phyloP scores from a whole-genome alignment of 1,139 yeast species.

The Arxiozyma heterogenica region DNA sequence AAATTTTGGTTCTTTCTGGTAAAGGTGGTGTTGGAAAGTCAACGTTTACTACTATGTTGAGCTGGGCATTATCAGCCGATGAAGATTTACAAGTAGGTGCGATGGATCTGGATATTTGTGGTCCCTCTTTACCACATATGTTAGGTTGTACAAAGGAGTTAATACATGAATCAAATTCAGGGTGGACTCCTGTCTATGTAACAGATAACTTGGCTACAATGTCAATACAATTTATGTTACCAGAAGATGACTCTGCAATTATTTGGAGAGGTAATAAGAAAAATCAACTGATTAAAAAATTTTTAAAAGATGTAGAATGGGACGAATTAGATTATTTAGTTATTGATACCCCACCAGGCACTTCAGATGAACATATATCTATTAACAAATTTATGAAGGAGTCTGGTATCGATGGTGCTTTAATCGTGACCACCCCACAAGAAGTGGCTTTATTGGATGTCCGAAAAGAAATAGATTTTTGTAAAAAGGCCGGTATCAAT shows the following conservation, averaged over 20 bases:
- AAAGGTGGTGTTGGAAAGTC: slow-evolving; percentile 99
- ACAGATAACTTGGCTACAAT: slow-evolving; percentile 91
- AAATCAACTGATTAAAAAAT: slow-evolving; percentile 86
- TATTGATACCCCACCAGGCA: slow-evolving; percentile 97
- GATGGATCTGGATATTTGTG: slow-evolving; percentile 95
- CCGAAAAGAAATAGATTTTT: slow-evolving; percentile 90
- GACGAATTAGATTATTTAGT: slow-evolving; percentile 70
- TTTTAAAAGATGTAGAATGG: slow-evolving; percentile 94
- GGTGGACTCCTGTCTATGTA: slow-evolving; percentile 96
- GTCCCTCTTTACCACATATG: slow-evolving; percentile 94
- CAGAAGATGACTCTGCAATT: slow-evolving; percentile 86
- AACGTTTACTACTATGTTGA: slow-evolving; percentile 86
- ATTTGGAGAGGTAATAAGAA: slow-evolving; percentile 97
- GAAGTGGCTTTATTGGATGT: slow-evolving; percentile 94
- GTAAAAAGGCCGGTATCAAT: slow-evolving; percentile 79
- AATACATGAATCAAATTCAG: slow-evolving; percentile 80
- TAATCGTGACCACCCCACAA: slow-evolving; percentile 94
- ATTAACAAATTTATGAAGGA: slow-evolving; percentile 83
- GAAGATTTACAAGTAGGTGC: slow-evolving; percentile 84
- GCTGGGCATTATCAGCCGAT: slow-evolving; percentile 94
- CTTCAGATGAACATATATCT: slow-evolving; percentile 92
- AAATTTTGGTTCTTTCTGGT: slow-evolving; percentile 79
- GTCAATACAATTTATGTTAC: slow-evolving; percentile 94
- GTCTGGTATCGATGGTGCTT: slow-evolving; percentile 90
- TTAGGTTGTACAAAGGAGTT: slow-evolving; percentile 84